phyloP scores from a whole-genome alignment of 1,284 basidiomycete genomes.

The Ganoderma leucocontextum region DNA sequence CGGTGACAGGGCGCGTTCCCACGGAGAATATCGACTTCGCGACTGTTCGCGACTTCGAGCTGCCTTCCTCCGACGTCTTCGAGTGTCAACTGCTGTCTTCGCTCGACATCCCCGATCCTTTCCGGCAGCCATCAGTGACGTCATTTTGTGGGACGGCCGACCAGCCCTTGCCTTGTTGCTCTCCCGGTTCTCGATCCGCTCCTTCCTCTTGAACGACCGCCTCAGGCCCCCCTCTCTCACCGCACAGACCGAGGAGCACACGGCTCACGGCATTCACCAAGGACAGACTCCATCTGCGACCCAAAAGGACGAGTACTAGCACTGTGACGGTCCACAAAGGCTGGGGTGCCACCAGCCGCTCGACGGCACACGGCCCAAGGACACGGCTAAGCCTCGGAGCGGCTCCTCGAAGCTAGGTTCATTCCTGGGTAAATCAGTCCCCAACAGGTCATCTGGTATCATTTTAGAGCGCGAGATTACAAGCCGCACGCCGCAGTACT shows the following conservation, averaged over 20 bases:
- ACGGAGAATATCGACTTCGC: no score
- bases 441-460: conserved; percentile 13
- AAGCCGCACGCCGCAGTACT: conserved; percentile 5
- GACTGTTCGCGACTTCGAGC: no score
- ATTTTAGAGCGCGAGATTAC: conserved; percentile 8
- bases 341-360: conserved; percentile 1
- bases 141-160: no score
- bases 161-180: neutral
- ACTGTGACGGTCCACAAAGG: neutral
- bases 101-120: no score
- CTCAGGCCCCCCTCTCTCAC: neutral
- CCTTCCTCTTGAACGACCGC: neutral
- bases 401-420: conserved; percentile 6
- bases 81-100: no score
- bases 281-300: neutral
- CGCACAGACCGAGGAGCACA: neutral
- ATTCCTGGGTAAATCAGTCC: conserved; percentile 14
- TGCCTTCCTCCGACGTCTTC: no score
- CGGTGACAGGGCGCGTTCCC: no score
- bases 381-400: conserved; percentile 15
- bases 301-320: neutral
- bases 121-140: no score
- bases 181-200: neutral
- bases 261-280: neutral
- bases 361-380: conserved; percentile 8